Conservation (phyloP, 441 rosid species). For the Erysimum pusillum region DNA sequence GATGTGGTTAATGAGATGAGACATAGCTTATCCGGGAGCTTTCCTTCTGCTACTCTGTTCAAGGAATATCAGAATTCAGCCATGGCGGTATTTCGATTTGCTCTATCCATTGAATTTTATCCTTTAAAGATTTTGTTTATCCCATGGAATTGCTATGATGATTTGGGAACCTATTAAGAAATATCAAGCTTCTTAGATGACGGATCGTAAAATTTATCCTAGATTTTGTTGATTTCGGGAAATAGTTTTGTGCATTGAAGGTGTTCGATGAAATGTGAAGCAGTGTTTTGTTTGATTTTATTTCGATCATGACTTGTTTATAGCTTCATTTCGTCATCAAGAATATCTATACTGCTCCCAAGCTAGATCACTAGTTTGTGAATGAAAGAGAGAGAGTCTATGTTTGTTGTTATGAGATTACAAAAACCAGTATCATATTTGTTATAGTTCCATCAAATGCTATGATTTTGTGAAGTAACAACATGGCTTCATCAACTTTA, state of each 20-base stretch:
- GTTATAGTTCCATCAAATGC: neutral
- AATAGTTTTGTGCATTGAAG: conserved; percentile 22
- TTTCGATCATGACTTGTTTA: conserved; percentile 5
- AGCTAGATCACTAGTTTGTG: conserved; percentile 9
- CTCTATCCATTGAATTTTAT: neutral
- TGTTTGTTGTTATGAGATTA: neutral
- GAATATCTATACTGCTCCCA: neutral
- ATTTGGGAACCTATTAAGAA: neutral
- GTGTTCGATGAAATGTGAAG: conserved; percentile 45
- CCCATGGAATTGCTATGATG: neutral
- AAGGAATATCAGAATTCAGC: conserved; percentile 92
- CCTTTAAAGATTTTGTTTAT: neutral
- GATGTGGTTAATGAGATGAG: conserved; percentile 56
- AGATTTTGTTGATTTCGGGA: neutral
- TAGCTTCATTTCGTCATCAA: conserved; percentile 5
- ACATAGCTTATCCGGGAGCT: conserved; percentile 80
- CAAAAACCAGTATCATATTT: neutral
- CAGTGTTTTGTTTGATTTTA: neutral
- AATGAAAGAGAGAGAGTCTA: neutral
- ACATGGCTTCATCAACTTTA: conserved; percentile 25
- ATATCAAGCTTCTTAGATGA: conserved; percentile 13
- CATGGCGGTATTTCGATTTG: conserved; percentile 65
- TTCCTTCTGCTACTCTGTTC: conserved; percentile 85
- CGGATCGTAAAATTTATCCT: neutral
- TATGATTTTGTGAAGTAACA: conserved; percentile 18